Evolutionary conservation across 1,284 basidiomycete species (phyloP), one percentile per base, ranked within the genome.

Genomic region (Apiotrichum laibachii): DNA sequence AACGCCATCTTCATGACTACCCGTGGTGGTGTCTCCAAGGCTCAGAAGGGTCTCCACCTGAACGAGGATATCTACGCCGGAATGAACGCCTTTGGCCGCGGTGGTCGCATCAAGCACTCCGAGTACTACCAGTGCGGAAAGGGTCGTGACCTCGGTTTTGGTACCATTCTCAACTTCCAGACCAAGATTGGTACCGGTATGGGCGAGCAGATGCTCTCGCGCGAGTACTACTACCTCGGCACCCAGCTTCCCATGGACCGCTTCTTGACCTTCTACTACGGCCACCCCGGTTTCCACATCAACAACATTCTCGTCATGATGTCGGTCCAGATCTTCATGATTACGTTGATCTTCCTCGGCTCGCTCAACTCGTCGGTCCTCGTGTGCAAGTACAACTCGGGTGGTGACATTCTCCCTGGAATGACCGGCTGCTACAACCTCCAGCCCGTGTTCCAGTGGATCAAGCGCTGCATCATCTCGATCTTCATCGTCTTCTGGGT

Each of bases 51-150:
- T 66, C 81, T 99, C 19, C 96, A 99, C 77, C 80, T 99, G 63
- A 98, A 98, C 82, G 95, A 99, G 80, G 96, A 99, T 86, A 99
- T 99, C 73, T 99, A 94, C 77, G 95, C 96, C 35, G 95, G 96
- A 72, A 99, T 99, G 91, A 97, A 88, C 70, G 96, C 95, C 8
- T 91, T 98, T 72, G 94, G 93, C 59, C 89, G 95, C 55, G 96
- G 96, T 49, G 95, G 90, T 53, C 85, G 90, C 63, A 99, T 99
- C 86, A 99, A 99, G 83, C 96, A 99, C 75, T 95, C 92, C 56
- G 96, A 99, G 81, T 99, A 98, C 80, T 98, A 95, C 80, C 83
- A 84, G 80, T 98, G 95, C 75, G 95, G 95, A 60, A 99, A 99
- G 80, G 95, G 95, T 62, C 89, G 95, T 82, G 96, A 99, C 82